Percentiles rank a stretch among this genome's conserved stretches.
Conservation (phyloP, 352 stramenopile species). For the Phytophthora palmivora region DNA sequence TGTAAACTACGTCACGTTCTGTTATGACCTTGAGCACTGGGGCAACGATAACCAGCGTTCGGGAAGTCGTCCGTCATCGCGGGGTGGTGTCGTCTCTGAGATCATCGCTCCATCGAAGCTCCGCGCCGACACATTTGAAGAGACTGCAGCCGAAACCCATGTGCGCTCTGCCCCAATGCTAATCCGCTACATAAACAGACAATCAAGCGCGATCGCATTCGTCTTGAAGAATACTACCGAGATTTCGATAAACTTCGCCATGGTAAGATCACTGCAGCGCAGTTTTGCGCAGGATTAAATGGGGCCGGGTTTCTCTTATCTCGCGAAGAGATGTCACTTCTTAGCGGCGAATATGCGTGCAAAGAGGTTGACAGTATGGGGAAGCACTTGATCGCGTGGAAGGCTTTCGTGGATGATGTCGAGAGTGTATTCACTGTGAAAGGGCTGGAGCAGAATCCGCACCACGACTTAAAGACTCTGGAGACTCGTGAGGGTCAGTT, state of each 20-base stretch:
- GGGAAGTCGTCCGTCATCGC: slow-evolving; percentile 46
- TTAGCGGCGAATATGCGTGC: slow-evolving; percentile 66
- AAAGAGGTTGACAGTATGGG: slow-evolving; percentile 69
- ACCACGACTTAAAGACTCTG: slow-evolving; percentile 58
- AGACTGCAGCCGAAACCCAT: slow-evolving; percentile 37
- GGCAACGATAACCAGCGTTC: slow-evolving; percentile 38
- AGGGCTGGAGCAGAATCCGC: slow-evolving; percentile 67
- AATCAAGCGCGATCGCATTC: slow-evolving; percentile 83
- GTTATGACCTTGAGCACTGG: slow-evolving; percentile 78
- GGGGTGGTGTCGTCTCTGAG: slow-evolving; percentile 54
- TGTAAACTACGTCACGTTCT: slow-evolving; percentile 89
- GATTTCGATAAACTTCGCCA: slow-evolving; percentile 88
- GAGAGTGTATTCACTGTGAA: slow-evolving; percentile 86
- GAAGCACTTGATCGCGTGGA: slow-evolving; percentile 72
- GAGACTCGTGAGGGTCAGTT: slow-evolving; percentile 66
- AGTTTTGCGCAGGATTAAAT: slow-evolving; percentile 73
- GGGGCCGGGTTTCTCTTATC: slow-evolving; percentile 61
- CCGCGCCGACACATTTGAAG: slow-evolving; percentile 47
- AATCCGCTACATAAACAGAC: slow-evolving; percentile 84
- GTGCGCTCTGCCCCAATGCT: slow-evolving; percentile 69
- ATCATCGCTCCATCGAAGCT: slow-evolving; percentile 64
- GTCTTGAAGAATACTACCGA: slow-evolving; percentile 84
- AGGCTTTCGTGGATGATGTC: slow-evolving; percentile 81
- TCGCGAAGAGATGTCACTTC: slow-evolving; percentile 59
- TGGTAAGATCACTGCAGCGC: slow-evolving; percentile 70